These are phyloP conservation scores for Penicillium tannophilum DNA, from an alignment of 495 filamentous ascomycete genomes.

Conservation along the genomic window DNA sequence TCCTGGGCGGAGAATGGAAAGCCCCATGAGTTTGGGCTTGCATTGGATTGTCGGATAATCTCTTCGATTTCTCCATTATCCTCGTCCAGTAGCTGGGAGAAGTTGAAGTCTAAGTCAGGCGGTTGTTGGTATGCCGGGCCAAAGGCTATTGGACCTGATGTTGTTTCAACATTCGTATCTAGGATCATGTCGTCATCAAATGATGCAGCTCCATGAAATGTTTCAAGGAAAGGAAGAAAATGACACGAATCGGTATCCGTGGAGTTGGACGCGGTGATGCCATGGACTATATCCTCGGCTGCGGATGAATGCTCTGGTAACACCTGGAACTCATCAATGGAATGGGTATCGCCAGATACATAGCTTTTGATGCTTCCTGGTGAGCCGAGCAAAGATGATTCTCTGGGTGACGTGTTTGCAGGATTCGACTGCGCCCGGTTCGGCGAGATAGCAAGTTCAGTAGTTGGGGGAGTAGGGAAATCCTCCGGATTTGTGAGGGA, in stretches of 20 bases:
- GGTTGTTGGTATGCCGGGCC: slow-evolving; percentile 4
- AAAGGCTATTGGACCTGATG: slow-evolving; percentile 10
- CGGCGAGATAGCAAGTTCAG: slow-evolving; percentile 20
- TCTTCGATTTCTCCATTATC: slow-evolving; percentile 62
- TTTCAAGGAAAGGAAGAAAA: slow-evolving; percentile 29
- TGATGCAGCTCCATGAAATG: slow-evolving; percentile 19
- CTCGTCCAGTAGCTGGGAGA: slow-evolving; percentile 40
- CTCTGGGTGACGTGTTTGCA: slow-evolving; percentile 18
- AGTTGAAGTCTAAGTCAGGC: slow-evolving; percentile 29
- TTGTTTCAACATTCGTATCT: slow-evolving; percentile 11
- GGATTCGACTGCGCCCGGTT: slow-evolving; percentile 10
- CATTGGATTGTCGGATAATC: slow-evolving; percentile 48
- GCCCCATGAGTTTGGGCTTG: slow-evolving; percentile 29
- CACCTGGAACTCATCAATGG: slow-evolving; percentile 19
- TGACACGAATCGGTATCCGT: slow-evolving; percentile 21
- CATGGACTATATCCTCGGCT: slow-evolving; percentile 19
- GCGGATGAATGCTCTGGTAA: slow-evolving; percentile 14
- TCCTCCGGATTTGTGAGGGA: slow-evolving; percentile 1
- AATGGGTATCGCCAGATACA: slow-evolving; percentile 22
- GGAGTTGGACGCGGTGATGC: slow-evolving; percentile 2
- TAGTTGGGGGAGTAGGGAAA: slow-evolving; percentile 23
- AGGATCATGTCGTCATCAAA: slow-evolving; percentile 17
- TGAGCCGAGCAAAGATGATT: slow-evolving; percentile 21
- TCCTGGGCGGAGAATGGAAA: slow-evolving; percentile 20
- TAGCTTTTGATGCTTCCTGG: slow-evolving; percentile 26